Base-by-base conservation (phyloP, 768 basidiomycete genomes). In the Jaapia argillacea region DNA sequence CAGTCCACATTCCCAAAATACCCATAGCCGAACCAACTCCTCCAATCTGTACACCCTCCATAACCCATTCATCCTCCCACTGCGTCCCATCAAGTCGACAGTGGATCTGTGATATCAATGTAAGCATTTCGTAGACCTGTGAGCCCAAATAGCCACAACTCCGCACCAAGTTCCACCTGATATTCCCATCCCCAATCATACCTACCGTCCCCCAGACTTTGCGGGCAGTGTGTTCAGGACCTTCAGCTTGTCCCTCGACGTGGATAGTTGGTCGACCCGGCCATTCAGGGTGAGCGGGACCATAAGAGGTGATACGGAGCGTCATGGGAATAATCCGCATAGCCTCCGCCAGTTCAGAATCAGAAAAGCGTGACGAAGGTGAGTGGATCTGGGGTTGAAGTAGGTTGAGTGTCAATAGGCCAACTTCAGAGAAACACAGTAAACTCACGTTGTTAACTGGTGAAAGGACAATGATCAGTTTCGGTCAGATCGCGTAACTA, bases 1-100 rank as follows among this genome's bases (percentile, higher is more conserved):
- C 72, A 0, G 77, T 77, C 75, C 75, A 78, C 59, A 69, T 51
- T 5, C 76, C 77, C 1, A 80, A 58, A 2, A 75, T 54, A 6
- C 79, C 78, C 18, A 65, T 52, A 0, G 67, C 68, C n/a, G 73
- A 73, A 4, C 74, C 74, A 13, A 72, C 58, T 2, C 68, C 69
- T 10, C 79, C 79, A 7, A 79, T 54, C 46, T 80, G 77, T 0
- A 79, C 59, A n/a, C 67, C 72, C 47, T 80, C 77, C 10, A 66
- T 70, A 1, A 61, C 57, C 77, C 77, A 79, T 47, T 75, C 68
- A 0, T 68, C 60, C 4, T 46, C 46, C 16, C 55, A 52, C 14
- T 65, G 57, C 7, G 61, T 60, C 18, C 53, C 5, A 43, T 43
- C 0, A 54, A 49, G 13, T 40, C 40, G 28, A 16, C 28, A 33